Percentiles rank a stretch among this genome's conserved stretches.
These are phyloP conservation scores for Kwoniella sp. DNA, from an alignment of 768 basidiomycete species.

Conservation along the genomic window DNA sequence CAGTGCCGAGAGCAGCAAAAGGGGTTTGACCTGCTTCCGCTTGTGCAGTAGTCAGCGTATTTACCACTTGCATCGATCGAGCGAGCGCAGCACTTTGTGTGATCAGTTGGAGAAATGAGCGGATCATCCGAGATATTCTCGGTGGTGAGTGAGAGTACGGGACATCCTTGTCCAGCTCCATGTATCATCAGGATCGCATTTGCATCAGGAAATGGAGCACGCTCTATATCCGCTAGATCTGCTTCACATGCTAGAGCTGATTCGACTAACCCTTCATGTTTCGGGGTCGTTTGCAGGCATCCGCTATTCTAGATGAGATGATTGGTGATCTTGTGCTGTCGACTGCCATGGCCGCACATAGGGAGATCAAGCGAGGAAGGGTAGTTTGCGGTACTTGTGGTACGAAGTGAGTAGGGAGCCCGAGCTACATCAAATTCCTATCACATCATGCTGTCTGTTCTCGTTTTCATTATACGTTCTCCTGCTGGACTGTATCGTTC, in stretches of 20 bases:
- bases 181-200: no score
- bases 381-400: constrained; percentile 33
- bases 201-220: no score
- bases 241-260: no score
- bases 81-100: no score
- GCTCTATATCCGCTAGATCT: no score
- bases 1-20: no score
- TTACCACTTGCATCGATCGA: no score
- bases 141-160: constrained; percentile 27
- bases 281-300: constrained; percentile 30
- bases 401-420: constrained; percentile 29
- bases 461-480: not conserved
- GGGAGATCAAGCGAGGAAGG: constrained; percentile 41
- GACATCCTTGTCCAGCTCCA: not conserved
- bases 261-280: no score
- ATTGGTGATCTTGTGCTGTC: constrained; percentile 36
- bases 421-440: not conserved
- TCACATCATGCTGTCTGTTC: not conserved
- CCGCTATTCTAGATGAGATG: constrained; percentile 37
- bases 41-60: not conserved
- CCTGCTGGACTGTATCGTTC: no score
- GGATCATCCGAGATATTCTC: constrained; percentile 16
- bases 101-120: constrained; percentile 1
- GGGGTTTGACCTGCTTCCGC: not conserved
- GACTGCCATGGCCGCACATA: constrained; percentile 38